Percentiles rank a stretch among this genome's conserved stretches.
These are phyloP conservation scores for Cardamine resedifolia DNA, from an alignment of 345 rosid species.

Conservation along the genomic window DNA sequence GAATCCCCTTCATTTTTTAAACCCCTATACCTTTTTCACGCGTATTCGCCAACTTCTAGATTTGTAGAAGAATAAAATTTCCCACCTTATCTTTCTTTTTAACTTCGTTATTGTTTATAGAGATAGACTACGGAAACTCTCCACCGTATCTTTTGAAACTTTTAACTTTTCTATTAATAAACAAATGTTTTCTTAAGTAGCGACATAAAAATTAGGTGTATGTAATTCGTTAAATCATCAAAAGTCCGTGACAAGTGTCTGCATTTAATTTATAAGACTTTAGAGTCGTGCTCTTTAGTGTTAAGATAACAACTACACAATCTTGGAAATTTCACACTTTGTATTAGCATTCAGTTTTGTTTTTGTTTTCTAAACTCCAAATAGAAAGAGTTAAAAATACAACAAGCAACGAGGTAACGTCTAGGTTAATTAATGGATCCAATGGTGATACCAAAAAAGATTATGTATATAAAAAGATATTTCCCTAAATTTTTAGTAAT, in stretches of 20 bases:
- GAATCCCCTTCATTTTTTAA: not conserved
- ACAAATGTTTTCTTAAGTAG: not conserved
- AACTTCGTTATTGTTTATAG: not conserved
- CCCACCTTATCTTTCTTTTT: slow-evolving; percentile 15
- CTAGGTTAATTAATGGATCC: not conserved
- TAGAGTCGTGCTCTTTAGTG: slow-evolving; percentile 13
- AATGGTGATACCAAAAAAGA: slow-evolving; percentile 2
- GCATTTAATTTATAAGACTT: not conserved
- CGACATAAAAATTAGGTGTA: slow-evolving; percentile 4
- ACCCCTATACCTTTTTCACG: slow-evolving; percentile 20
- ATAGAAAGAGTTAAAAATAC: not conserved
- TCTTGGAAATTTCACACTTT: not conserved
- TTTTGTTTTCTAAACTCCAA: not conserved
- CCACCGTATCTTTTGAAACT: not conserved
- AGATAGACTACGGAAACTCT: slow-evolving; percentile 8
- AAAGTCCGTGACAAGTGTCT: not conserved
- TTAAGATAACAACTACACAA: not conserved
- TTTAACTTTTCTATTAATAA: not conserved
- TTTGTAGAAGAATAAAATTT: not conserved
- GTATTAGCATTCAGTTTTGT: not conserved
- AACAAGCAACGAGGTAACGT: slow-evolving; percentile 1
- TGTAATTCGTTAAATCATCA: not conserved
- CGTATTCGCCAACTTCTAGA: slow-evolving; percentile 22
- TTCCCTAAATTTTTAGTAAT: not conserved
- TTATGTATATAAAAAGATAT: not conserved